Evolutionary conservation across 2,329 filamentous ascomycete genomes (phyloP), one percentile per base, ranked within the genome.

Genomic region (Rhynchosporium graminicola): DNA sequence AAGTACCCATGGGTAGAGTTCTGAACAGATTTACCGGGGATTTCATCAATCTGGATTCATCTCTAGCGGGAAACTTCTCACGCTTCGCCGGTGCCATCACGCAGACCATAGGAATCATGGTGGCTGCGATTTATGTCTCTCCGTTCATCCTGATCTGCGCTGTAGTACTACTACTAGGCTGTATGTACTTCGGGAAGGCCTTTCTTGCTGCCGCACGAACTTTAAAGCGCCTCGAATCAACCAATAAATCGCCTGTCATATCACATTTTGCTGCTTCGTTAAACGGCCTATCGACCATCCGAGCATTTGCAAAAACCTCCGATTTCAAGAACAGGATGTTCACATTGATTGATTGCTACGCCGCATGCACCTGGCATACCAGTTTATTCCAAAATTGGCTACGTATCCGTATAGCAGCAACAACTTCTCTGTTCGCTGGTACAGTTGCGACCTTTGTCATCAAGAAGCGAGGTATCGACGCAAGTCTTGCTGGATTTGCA

Each of bases 1-100:
- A 89, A 0, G 87, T 92, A 0, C 91, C 91, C 0, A 80, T 91
- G 1, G 90, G 90, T 1, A 84, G 90, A 47, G 84, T 93, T 43
- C 79, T 93, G 15, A 94, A 94, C 75, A 82, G 90, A 1, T 91
- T 93, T 73, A 91, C 89, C 0, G 80, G 87, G 2, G 90, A 94
- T 74, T 92, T 94, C 74, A 85, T 87, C 68, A 82, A 86, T 46
- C 83, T 93, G 54, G 90, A 94, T 75, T 86, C 83, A 6, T 80
- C 83, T 38, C 77, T 92, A 55, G 83, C 86, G 5, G 82, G 83
- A 66, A 84, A 89, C 52, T 74, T 91, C 64, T 82, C 80, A 4
- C 85, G 87, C 67, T 81, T 85, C 36, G 55, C 26, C 69, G 83
- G 15, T 77, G 93, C 46, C 4, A 78, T 92, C 0, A 61, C 87